These are phyloP conservation scores for Chrysoporthe cubensis DNA, from an alignment of 2,329 filamentous ascomycete genomes.

Conservation along the genomic window DNA sequence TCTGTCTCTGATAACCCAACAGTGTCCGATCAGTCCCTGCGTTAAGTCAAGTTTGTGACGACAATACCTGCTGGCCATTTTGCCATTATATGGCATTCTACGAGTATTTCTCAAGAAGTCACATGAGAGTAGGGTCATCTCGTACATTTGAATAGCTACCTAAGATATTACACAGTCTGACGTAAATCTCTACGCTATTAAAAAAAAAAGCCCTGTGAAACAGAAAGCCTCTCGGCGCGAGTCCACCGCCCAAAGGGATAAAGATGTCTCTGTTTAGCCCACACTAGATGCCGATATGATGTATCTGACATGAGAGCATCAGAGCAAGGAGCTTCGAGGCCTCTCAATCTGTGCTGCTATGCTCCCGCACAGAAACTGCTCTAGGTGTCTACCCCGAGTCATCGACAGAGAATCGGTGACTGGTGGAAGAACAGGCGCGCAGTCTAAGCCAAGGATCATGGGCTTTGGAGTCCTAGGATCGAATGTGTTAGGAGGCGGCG, in stretches of 20 bases:
- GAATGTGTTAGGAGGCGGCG: slow-evolving; percentile 31
- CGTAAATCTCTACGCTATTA: no score
- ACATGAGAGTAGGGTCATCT: no score
- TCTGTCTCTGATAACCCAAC: no score
- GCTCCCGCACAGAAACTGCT: background rate
- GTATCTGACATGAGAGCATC: background rate
- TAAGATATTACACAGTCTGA: no score
- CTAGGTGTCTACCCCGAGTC: background rate
- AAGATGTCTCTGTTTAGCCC: background rate
- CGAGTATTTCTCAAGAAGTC: no score
- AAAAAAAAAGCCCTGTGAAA: no score
- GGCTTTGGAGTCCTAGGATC: slow-evolving; percentile 38
- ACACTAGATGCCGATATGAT: background rate
- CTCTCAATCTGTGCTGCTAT: background rate
- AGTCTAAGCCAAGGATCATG: slow-evolving; percentile 30
- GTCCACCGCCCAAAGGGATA: background rate
- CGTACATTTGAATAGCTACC: no score
- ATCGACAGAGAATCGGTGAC: background rate
- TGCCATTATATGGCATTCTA: no score
- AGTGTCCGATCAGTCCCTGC: background rate
- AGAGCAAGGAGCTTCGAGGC: background rate
- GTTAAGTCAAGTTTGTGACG: background rate
- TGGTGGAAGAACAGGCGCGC: background rate
- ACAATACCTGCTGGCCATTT: no score
- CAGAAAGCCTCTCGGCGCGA: background rate